Evolutionary conservation across 75 land plant species (phyloP).

Genomic region (Selaginella tamariscina): DNA sequence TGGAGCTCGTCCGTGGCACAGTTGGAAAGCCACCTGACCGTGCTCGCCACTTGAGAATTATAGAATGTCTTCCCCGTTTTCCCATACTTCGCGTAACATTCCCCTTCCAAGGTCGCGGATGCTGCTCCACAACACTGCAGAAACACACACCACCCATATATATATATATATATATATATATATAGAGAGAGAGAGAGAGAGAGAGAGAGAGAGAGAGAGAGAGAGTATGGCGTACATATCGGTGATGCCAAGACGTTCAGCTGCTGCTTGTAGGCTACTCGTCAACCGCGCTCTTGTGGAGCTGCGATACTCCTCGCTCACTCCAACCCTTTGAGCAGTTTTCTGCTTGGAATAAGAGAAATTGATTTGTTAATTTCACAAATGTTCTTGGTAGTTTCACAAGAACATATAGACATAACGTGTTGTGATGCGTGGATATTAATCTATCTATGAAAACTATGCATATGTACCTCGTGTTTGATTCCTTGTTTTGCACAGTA

Average conservation of each 20-base stretch:
- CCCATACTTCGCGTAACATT: conserved; percentile 63
- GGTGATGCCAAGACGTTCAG: background rate
- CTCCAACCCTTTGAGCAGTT: background rate
- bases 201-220: background rate
- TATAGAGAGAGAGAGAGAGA: background rate
- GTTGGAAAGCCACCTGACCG: conserved; percentile 64
- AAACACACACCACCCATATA: conserved; percentile 15
- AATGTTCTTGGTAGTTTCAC: too few species aligned
- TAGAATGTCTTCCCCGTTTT: conserved; percentile 76
- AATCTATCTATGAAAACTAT: too few species aligned
- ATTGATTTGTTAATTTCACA: background rate
- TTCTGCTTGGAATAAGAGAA: background rate
- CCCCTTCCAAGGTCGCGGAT: conserved; percentile 42
- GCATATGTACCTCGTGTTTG: conserved; percentile 21
- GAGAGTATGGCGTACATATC: background rate
- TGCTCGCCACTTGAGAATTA: conserved; percentile 77
- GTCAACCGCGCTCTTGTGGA: background rate
- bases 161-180: background rate
- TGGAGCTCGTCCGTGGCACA: conserved; percentile 33
- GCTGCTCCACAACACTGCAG: conserved; percentile 23
- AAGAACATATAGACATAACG: too few species aligned
- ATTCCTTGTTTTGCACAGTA: conserved; percentile 35
- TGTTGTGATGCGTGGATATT: too few species aligned
- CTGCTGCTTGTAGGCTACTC: background rate
- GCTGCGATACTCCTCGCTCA: background rate